A percentile compares a stretch with the other conserved stretches of the same genome.
Evolutionary conservation across 2,329 filamentous ascomycete genomes (phyloP).

Genomic region (Septoria petroselini): DNA sequence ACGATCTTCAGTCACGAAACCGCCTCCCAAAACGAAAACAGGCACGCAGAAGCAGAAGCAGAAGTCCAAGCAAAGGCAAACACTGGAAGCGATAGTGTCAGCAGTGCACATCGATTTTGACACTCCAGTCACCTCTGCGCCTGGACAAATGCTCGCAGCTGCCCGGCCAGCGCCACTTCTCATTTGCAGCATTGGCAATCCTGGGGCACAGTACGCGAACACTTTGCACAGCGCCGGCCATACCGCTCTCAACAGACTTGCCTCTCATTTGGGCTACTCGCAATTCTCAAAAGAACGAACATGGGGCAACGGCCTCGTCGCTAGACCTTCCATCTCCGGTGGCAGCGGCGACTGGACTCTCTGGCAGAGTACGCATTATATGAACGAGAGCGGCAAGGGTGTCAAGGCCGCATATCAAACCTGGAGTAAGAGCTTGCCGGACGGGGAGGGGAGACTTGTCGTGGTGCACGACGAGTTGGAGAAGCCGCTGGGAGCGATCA

Average conservation of each 20-base stretch:
- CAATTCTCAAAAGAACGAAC: slow-evolving; percentile 41
- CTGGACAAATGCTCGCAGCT: slow-evolving; percentile 20
- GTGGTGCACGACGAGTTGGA: slow-evolving; percentile 90
- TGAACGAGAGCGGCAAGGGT: slow-evolving; percentile 80
- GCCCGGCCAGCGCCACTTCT: slow-evolving; percentile 55
- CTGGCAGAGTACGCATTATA: slow-evolving; percentile 70
- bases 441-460: slow-evolving; percentile 56
- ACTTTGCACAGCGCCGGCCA: slow-evolving; percentile 89
- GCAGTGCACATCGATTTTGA: not conserved
- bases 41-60: slow-evolving; percentile 15
- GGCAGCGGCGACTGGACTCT: slow-evolving; percentile 54
- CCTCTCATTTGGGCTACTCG: slow-evolving; percentile 44
- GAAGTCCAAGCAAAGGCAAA: slow-evolving; percentile 13
- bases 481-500: slow-evolving; percentile 63
- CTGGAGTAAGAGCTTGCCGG: slow-evolving; percentile 38
- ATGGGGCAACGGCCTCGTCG: slow-evolving; percentile 52
- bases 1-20: slow-evolving; percentile 17
- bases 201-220: slow-evolving; percentile 63
- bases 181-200: slow-evolving; percentile 85
- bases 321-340: slow-evolving; percentile 42
- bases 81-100: slow-evolving; percentile 1
- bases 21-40: slow-evolving; percentile 6
- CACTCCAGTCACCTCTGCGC: not conserved
- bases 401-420: slow-evolving; percentile 64
- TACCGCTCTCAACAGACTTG: slow-evolving; percentile 64